A percentile compares a stretch with the other conserved stretches of the same genome.
Conservation (phyloP, 306 rosid species). For the Echinosophora koreensis region DNA sequence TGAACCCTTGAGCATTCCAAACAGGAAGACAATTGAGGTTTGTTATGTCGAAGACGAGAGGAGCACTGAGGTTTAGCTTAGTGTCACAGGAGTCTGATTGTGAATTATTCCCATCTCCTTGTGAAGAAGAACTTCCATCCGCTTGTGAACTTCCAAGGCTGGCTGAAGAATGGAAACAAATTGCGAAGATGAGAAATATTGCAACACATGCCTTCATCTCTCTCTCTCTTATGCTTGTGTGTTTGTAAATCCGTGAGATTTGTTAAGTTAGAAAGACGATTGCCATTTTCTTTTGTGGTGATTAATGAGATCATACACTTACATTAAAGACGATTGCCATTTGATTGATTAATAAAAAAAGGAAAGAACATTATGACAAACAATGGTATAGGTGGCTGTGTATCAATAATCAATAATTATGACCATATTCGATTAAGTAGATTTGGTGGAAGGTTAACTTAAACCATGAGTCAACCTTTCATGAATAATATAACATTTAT, state of each 20-base stretch:
- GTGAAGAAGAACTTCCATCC: slow-evolving; percentile 63
- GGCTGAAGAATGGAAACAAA: slow-evolving; percentile 54
- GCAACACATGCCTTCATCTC: slow-evolving; percentile 46
- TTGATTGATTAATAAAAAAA: neutral
- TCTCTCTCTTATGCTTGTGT: slow-evolving; percentile 35
- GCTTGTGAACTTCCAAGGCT: slow-evolving; percentile 56
- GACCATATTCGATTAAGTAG: slow-evolving; percentile 39
- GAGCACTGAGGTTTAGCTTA: slow-evolving; percentile 55
- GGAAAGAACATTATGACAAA: slow-evolving; percentile 32
- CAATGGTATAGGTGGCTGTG: slow-evolving; percentile 29
- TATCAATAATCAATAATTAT: slow-evolving; percentile 40
- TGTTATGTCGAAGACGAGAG: slow-evolving; percentile 62
- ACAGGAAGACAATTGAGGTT: slow-evolving; percentile 65
- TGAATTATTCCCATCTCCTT: slow-evolving; percentile 53
- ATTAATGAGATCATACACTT: no score
- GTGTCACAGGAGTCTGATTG: slow-evolving; percentile 68
- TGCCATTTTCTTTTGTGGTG: no score
- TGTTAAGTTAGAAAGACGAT: slow-evolving; percentile 14
- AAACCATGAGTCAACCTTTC: slow-evolving; percentile 42
- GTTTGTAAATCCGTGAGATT: slow-evolving; percentile 10
- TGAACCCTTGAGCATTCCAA: slow-evolving; percentile 70
- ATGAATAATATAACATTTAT: slow-evolving; percentile 1
- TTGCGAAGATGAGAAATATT: slow-evolving; percentile 38
- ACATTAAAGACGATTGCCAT: neutral
- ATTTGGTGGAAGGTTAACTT: slow-evolving; percentile 48